Evolutionary conservation across 2,329 filamentous ascomycete species (phyloP), one percentile per base, ranked within the genome.

Genomic region (Cadophora malorum): DNA sequence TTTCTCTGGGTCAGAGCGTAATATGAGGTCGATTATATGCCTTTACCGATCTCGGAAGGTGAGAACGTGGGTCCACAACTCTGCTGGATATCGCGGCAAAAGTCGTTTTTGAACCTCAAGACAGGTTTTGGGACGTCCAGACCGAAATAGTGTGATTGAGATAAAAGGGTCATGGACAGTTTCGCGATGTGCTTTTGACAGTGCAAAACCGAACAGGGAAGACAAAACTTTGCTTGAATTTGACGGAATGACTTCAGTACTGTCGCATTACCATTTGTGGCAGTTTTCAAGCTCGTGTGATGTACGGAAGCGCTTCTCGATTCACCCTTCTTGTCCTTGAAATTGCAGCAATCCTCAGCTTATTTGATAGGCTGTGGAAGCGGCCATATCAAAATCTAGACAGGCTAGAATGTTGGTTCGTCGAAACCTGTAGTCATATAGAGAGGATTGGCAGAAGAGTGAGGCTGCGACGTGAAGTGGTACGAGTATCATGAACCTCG

Each of bases 401-500:
- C 19, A n/a, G 33, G 38, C 50, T 59, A 50, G 25, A 49, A 25
- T 31, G 31, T 33, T 38, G 33, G 52, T 31, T 19, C 23, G 23
- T 12, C 14, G 23, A 55, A 33, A 8, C 23, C 9, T 64, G 31
- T 33, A 7, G 5, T 56, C 61, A 63, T 65, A 61, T 28, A 28
- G 63, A 19, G 55, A 25, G 55, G 47, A 49, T 52, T 7, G 49
- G 35, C 33, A 53, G n/a, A 33, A 25, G 49, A 55, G 35, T 35
- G 56, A 65, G 45, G 64, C 63, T 65, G 63, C 21, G 9, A n/a
- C 47, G 2, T 70, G 66, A 69, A 64, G 70, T 67, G 47, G 66
- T 56, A 63, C 68, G 50, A 47, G 65, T 69, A 66, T 66, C 62
- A 69, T 25, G 63, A 67, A 64, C 59, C 62, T 56, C 52, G 64